Evolutionary conservation across 106 monocot species (phyloP).

Genomic region (Amphibolis antarctica): DNA sequence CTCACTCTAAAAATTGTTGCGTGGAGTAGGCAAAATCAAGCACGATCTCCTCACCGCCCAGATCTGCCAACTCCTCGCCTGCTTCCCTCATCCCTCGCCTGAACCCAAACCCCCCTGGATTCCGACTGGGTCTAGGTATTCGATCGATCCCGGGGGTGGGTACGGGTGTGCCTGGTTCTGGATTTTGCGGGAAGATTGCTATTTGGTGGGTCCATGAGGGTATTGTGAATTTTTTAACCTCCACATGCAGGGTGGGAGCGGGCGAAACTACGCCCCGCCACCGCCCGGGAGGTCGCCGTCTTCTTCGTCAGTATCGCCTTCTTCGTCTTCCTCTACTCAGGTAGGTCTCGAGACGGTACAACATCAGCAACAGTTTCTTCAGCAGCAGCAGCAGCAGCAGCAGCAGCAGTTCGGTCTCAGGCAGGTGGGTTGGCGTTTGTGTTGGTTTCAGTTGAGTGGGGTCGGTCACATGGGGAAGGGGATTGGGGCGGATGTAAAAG

Average conservation of each 20-base stretch:
- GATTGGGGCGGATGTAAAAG: conserved; percentile 1
- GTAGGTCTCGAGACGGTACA: conserved; percentile 27
- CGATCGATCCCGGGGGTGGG: too few relatives aligned
- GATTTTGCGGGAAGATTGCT: too few relatives aligned
- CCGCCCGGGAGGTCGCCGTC: conserved; percentile 8
- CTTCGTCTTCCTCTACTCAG: conserved; percentile 35
- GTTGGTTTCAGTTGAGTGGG: neutral
- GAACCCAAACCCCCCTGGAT: too few relatives aligned
- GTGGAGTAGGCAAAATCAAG: too few relatives aligned
- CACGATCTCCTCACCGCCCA: too few relatives aligned
- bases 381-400: conserved; percentile 25
- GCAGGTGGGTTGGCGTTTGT: conserved; percentile 34
- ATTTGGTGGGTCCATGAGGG: too few relatives aligned
- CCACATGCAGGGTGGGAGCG: conserved; percentile 6
- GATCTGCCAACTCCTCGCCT: too few relatives aligned
- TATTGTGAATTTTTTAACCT: too few relatives aligned
- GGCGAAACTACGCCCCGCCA: neutral
- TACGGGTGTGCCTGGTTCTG: too few relatives aligned
- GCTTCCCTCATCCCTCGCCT: too few relatives aligned
- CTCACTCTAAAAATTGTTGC: too few relatives aligned
- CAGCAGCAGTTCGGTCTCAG: conserved; percentile 27
- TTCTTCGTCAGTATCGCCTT: conserved; percentile 35
- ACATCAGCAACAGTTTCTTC: conserved; percentile 16
- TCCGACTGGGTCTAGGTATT: too few relatives aligned
- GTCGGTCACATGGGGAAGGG: neutral